Evolutionary conservation across 495 filamentous ascomycete genomes (phyloP).

Genomic region (Neurospora africana): DNA sequence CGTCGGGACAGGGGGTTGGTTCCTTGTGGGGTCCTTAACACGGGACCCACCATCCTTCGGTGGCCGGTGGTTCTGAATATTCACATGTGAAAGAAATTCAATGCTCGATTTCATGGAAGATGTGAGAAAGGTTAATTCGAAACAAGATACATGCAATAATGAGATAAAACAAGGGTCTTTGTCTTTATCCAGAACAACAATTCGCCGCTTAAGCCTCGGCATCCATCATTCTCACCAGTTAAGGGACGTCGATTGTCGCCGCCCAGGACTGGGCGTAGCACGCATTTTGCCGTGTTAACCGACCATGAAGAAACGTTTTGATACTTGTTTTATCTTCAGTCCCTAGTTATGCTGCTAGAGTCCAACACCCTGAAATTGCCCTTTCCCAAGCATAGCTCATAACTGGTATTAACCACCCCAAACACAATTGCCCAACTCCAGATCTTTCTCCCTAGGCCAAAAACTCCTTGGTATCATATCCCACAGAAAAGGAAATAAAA

Average conservation of each 20-base stretch:
- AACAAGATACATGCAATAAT: background rate
- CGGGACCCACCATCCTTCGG: background rate
- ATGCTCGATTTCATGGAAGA: background rate
- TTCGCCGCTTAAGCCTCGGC: background rate
- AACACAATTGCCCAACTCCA: background rate
- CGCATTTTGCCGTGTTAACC: background rate
- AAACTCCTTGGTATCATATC: background rate
- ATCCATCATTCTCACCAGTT: background rate
- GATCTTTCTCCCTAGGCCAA: background rate
- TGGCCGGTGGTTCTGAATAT: background rate
- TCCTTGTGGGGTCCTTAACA: background rate
- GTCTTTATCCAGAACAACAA: background rate
- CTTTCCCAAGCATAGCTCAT: background rate
- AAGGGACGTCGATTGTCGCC: background rate
- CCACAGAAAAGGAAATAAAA: background rate
- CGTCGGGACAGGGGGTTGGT: background rate
- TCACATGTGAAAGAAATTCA: background rate
- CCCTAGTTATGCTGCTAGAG: background rate
- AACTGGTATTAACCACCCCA: background rate
- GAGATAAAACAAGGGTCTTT: background rate
- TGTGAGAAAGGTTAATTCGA: background rate
- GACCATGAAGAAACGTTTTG: background rate
- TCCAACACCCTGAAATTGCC: background rate
- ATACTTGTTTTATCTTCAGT: background rate
- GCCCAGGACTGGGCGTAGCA: background rate